Base-by-base conservation (phyloP, 106 monocot genomes). In the Amphibolis antarctica region DNA sequence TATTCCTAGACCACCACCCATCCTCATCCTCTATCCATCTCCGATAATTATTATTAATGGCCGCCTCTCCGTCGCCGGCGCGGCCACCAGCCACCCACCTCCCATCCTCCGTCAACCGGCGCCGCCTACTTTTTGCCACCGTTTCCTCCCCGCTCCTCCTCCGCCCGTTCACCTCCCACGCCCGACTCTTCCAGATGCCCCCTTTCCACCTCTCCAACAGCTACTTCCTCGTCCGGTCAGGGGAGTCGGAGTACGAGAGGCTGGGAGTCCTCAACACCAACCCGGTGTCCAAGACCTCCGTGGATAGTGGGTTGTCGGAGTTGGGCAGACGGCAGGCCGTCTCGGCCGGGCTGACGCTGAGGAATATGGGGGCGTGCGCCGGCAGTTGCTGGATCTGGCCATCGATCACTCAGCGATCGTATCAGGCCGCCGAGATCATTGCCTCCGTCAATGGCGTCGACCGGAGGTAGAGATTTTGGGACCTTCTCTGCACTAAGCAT, bases 311-410 rank as follows among this genome's bases (percentile, higher is more conserved):
- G 15, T 82, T 93, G 45, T 88, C 92, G 11, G 61, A 61, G 47
- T 80, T 69, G 55, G 92, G 92, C 9, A 69, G 65, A 36, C 12
- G 43, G 28, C 92, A 92, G 76, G 52, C 80, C 12, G 76, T 74
- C 9, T 46, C 60, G 23, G 45, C 92, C 12, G 92, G 88, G n/a
- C 47, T 74, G 55, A 80, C 76, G 79, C 79, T 93, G 52, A 55
- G 69, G 77, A 28, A 76, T 50, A 57, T 76, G 65, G 92, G 80
- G 19, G 92, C 88, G 3, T 93, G 92, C 64, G 88, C 80, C 5
- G 82, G 80, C n/a, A 78, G 79, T 63, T 93, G 92, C 78, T 93
- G 88, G 92, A 88, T 93, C 44, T 93, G 88, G 92, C 85, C 92
- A 0, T 93, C 88, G 19, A 93, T 93, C 50, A 93, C 92, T 7